Evolutionary conservation across 352 stramenopile genomes (phyloP).

Genomic region (Phytophthora europaea): DNA sequence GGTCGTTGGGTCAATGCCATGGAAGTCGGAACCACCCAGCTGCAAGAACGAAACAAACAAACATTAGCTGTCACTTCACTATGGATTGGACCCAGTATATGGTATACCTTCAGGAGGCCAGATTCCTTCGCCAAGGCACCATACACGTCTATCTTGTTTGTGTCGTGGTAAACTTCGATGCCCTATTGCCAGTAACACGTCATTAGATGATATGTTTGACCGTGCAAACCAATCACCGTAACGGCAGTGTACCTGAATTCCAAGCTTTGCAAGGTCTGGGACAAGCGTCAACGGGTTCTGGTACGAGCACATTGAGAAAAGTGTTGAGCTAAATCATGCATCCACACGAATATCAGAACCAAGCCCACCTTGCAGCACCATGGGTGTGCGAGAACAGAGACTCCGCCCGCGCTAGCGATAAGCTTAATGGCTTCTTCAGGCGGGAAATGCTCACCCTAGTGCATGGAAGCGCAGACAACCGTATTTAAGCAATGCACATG

Average conservation of each 20-base stretch:
- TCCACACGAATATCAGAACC: neutral
- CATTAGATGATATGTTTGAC: slow-evolving; percentile 2
- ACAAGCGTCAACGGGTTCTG: slow-evolving; percentile 79
- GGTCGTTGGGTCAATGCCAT: slow-evolving; percentile 78
- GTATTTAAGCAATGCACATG: neutral
- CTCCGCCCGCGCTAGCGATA: slow-evolving; percentile 79
- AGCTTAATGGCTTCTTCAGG: slow-evolving; percentile 90
- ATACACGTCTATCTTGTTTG: slow-evolving; percentile 87
- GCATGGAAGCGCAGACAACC: neutral
- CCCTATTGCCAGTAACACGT: slow-evolving; percentile 47
- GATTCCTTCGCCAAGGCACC: slow-evolving; percentile 79
- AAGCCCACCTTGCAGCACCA: slow-evolving; percentile 84
- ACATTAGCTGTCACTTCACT: neutral
- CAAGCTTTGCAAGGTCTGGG: slow-evolving; percentile 73
- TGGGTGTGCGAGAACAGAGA: slow-evolving; percentile 87
- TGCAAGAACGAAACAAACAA: slow-evolving; percentile 24
- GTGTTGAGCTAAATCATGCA: neutral
- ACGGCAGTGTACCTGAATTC: slow-evolving; percentile 63
- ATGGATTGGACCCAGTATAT: slow-evolving; percentile 4
- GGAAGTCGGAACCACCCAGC: slow-evolving; percentile 88
- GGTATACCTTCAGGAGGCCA: slow-evolving; percentile 63
- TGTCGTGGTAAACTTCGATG: slow-evolving; percentile 87
- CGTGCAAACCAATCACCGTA: neutral
- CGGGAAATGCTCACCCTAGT: slow-evolving; percentile 81
- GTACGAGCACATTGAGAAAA: neutral